Base-by-base conservation (phyloP, 192 early-diverging fungal species). In the Backusella westeae region DNA sequence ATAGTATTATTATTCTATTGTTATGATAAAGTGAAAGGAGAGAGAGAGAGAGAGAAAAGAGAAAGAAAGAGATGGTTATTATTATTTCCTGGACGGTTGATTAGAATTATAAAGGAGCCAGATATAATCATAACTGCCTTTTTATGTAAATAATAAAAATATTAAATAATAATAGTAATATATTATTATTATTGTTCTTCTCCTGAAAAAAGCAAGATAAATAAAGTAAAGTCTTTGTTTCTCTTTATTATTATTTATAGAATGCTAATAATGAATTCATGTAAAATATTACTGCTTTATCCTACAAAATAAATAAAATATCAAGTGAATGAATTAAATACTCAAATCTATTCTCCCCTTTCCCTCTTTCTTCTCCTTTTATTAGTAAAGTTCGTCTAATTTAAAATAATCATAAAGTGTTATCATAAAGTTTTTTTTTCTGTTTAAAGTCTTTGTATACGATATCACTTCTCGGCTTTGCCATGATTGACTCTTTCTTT, bases 91-190 rank as follows among this genome's bases (percentile, higher is more conserved):
- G 53, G n/a, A 19, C 21, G 53, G 53, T 21, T 56, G 19, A 56
- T 56, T 56, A 56, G 21, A 21, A 21, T 56, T 56, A 56, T 56
- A 56, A 56, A 21, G 53, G 53, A 56, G 53, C 21, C n/a, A 21
- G 53, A 56, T 56, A 56, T 56, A 56, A 56, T 56, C 53, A 56
- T 56, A 56, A 56, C 53, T 56, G 53, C 53, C 21, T 56, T 56
- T 21, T 56, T 56, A 21, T 56, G n/a, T 56, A 56, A 7, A 56
- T 39, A 39, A 39, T 39, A 39, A 39, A 3, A 39, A 39, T 39
- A n/a, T 12, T 21, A 56, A n/a, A 23, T 9, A 56, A 39, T 32
- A 32, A 32, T 32, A 32, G 32, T 39, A 44, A 44, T 17, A 44
- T 44, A 44, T 15, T 14, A 44, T 44, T 44, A 44, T 44, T 44